phyloP scores from a whole-genome alignment of 495 filamentous ascomycete genomes.

The Collariella sp. region DNA sequence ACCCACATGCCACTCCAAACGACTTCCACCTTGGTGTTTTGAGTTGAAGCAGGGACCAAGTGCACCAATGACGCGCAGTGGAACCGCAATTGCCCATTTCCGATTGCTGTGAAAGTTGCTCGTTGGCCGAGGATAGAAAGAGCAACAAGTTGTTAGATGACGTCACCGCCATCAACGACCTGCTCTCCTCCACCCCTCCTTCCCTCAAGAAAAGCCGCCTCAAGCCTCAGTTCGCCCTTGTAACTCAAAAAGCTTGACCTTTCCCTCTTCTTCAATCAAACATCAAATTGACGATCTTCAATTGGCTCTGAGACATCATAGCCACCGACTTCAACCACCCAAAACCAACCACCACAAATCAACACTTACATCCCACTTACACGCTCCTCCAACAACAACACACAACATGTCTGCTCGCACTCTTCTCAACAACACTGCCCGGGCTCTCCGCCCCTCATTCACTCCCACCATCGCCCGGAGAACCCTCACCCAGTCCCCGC shows the following conservation, averaged over 20 bases:
- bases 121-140: too few relatives aligned
- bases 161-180: too few relatives aligned
- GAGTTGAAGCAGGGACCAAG: too few relatives aligned
- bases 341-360: not conserved
- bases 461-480: conserved; percentile 1
- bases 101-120: too few relatives aligned
- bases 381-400: not conserved
- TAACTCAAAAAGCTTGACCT: not conserved
- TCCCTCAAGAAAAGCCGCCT: not conserved
- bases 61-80: too few relatives aligned
- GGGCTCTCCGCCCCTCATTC: not conserved
- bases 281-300: not conserved
- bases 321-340: not conserved
- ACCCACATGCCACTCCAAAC: too few relatives aligned
- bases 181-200: not conserved
- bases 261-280: not conserved
- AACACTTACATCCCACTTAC: not conserved
- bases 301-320: not conserved
- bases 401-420: conserved; percentile 8
- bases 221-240: not conserved
- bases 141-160: too few relatives aligned
- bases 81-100: too few relatives aligned
- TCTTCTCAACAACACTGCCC: conserved; percentile 1
- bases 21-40: too few relatives aligned
- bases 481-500: not conserved